Percentiles rank a stretch among this genome's conserved stretches.
Evolutionary conservation across 2,329 filamentous ascomycete species (phyloP).

Genomic region (Volutella citrinella): DNA sequence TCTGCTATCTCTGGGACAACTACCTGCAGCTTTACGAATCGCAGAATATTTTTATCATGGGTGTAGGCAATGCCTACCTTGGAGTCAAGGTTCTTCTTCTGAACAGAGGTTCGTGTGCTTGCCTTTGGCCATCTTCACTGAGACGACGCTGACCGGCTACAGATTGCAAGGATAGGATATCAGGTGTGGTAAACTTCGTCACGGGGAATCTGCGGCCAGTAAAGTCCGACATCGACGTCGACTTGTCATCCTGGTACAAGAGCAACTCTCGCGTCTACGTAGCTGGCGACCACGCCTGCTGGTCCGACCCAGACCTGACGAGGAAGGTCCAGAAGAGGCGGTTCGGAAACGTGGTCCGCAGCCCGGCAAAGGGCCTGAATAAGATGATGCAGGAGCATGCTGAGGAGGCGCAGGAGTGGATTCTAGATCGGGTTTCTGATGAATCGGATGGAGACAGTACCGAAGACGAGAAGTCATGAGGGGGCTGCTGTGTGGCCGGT

Average conservation of each 20-base stretch:
- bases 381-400: constrained; percentile 57
- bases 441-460: constrained; percentile 42
- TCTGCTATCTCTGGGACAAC: constrained; percentile 93
- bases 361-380: constrained; percentile 45
- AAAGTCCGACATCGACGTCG: constrained; percentile 72
- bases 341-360: constrained; percentile 57
- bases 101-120: constrained; percentile 57
- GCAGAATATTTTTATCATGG: constrained; percentile 78
- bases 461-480: constrained; percentile 43
- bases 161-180: constrained; percentile 66
- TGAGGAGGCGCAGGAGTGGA: constrained; percentile 50
- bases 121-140: constrained; percentile 2
- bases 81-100: constrained; percentile 80
- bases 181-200: constrained; percentile 78
- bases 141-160: constrained; percentile 12
- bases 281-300: constrained; percentile 70
- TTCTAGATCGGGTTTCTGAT: constrained; percentile 38
- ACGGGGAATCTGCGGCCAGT: constrained; percentile 74
- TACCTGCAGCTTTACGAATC: constrained; percentile 77
- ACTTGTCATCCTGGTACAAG: constrained; percentile 78
- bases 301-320: constrained; percentile 60
- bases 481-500: neutral
- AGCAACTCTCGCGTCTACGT: constrained; percentile 79
- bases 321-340: constrained; percentile 58
- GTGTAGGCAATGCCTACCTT: constrained; percentile 84